A percentile compares a stretch with the other conserved stretches of the same genome.
phyloP scores from a whole-genome alignment of 164 flowering plant genomes.

The Dillenia turbinata region DNA sequence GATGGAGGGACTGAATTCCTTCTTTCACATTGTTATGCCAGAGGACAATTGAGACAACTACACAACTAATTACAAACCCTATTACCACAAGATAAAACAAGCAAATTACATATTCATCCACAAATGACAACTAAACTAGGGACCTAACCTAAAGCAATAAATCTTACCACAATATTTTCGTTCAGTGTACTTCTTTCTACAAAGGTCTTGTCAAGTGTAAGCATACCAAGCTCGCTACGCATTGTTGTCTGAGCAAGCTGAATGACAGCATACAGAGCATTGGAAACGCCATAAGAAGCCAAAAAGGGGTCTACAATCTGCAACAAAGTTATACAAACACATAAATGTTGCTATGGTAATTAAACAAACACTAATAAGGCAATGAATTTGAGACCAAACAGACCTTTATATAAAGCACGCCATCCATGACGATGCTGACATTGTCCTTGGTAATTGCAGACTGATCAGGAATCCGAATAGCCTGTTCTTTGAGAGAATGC shows the following conservation, averaged over 20 bases:
- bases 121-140: too few species aligned
- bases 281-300: conserved; percentile 95
- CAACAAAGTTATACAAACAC: conserved; percentile 3
- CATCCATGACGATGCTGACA: conserved; percentile 80
- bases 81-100: too few species aligned
- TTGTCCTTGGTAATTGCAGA: conserved; percentile 92
- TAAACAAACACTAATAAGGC: too few species aligned
- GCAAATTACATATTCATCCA: too few species aligned
- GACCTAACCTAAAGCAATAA: neutral
- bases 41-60: too few species aligned
- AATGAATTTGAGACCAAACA: neutral
- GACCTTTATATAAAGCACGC: conserved; percentile 85
- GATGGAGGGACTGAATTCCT: too few species aligned
- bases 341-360: too few species aligned
- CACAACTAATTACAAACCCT: too few species aligned
- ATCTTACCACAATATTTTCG: conserved; percentile 78
- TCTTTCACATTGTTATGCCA: too few species aligned
- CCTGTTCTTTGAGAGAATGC: conserved; percentile 90
- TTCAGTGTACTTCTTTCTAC: conserved; percentile 87
- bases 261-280: conserved; percentile 76
- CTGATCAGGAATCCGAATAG: conserved; percentile 80
- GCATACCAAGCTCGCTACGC: conserved; percentile 95
- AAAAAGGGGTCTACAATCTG: conserved; percentile 76
- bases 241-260: conserved; percentile 95
- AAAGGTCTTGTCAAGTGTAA: conserved; percentile 88